Percentiles rank a stretch among this genome's conserved stretches.
Evolutionary conservation across 179 eudicot species (phyloP).

Genomic region (Beta corolliflora): DNA sequence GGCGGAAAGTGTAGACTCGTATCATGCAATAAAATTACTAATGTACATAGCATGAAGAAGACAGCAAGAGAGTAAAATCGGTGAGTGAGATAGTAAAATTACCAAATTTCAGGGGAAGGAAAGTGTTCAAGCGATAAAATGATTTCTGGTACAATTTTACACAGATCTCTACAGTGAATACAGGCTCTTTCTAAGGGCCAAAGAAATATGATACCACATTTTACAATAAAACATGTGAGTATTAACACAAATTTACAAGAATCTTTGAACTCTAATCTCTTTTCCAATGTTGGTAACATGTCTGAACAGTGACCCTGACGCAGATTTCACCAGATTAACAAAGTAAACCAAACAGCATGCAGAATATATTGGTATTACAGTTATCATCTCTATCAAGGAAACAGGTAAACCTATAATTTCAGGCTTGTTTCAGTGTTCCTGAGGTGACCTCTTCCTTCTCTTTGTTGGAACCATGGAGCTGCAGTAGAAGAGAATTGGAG

Average conservation of each 20-base stretch:
- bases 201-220: not conserved
- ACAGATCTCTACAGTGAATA: not conserved
- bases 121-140: not conserved
- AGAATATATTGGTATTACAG: not conserved
- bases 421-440: slow-evolving; percentile 7
- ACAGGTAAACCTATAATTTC: slow-evolving; percentile 19
- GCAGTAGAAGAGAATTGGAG: slow-evolving; percentile 78
- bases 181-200: slow-evolving; percentile 1
- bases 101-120: not conserved
- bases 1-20: no score
- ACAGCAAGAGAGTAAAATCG: not conserved
- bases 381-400: slow-evolving; percentile 9
- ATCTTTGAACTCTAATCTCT: not conserved
- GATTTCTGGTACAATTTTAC: not conserved
- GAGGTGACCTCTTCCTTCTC: slow-evolving; percentile 32
- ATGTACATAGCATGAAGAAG: not conserved
- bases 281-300: not conserved
- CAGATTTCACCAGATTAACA: not conserved
- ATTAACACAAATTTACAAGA: not conserved
- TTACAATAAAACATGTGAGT: not conserved
- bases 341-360: not conserved
- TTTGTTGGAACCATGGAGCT: slow-evolving; percentile 62
- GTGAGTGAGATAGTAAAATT: not conserved
- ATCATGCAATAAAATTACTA: no score
- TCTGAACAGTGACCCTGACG: not conserved